Base-by-base conservation (phyloP, 2,329 filamentous ascomycete species). In the Alternaria atra region DNA sequence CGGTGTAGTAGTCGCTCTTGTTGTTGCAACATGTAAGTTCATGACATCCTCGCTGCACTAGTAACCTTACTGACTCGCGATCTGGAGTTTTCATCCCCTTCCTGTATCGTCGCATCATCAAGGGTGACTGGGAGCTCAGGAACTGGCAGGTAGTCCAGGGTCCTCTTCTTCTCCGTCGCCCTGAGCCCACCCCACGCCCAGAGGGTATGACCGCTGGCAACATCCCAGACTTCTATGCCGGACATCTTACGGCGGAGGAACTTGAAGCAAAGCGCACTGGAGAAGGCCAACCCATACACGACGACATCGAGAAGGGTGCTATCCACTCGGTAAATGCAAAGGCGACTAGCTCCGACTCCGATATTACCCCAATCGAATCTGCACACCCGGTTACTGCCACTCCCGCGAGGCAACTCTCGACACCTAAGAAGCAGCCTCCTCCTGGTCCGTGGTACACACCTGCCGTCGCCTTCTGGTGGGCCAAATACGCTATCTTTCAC, bases 121-220 rank as follows among this genome's bases (percentile, higher is more conserved):
- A 84, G 76, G 82, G 89, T 65, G 87, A 91, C 78, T 85, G 87
- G 85, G 77, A 86, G 69, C 78, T 91, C 60, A 83, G 83, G 64
- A 76, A 81, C 74, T 89, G 81, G 73, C 81, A 89, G 61, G 79
- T 89, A 57, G 66, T 83, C 60, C 74, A 82, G 15, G 87, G 87
- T 0, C 86, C 84, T 27, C 73, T 87, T 0, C 81, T 88, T 5
- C 82, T 86, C 51, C 72, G 68, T 48, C 80, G 78, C 23, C 75
- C 74, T n/a, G 75, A 76, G 50, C 74, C 75, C 29, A 68, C 74
- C 20, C 73, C 77, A 20, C 69, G 80, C 1, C 84, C 85, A 0
- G 80, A 77, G 6, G 78, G 81, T 35, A 59, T 65, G 13, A 64
- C 67, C 58, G 79, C 77, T 53, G 68, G 77, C 15, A 64, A 71